phyloP scores from a whole-genome alignment of 1,139 yeast species.

The Zygoascus hellenicus region DNA sequence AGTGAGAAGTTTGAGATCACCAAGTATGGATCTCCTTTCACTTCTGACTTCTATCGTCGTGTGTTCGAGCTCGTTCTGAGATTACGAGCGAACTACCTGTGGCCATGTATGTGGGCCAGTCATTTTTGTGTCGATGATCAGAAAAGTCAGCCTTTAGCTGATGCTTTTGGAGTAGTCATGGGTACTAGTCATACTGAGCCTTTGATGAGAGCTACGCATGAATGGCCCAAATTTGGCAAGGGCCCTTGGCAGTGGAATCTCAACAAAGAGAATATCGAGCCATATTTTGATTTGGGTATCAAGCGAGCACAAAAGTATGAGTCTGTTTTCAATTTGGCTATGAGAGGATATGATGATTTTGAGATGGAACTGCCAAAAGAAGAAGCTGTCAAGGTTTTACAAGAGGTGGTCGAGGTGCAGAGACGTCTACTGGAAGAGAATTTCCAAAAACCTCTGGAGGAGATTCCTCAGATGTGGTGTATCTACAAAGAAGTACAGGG shows the following conservation, averaged over 20 bases:
- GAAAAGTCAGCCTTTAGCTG: slow-evolving; percentile 17
- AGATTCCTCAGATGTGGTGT: slow-evolving; percentile 22
- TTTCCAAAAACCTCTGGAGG: slow-evolving; percentile 12
- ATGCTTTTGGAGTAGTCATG: slow-evolving; percentile 22
- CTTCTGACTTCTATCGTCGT: slow-evolving; percentile 14
- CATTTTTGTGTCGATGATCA: slow-evolving; percentile 20
- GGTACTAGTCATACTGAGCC: slow-evolving; percentile 23
- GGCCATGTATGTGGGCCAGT: slow-evolving; percentile 23
- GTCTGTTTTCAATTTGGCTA: slow-evolving; percentile 15
- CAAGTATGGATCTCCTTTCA: slow-evolving; percentile 18
- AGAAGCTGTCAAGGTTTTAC: slow-evolving; percentile 16
- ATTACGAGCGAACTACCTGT: slow-evolving; percentile 17
- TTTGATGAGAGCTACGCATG: slow-evolving; percentile 19
- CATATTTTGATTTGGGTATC: slow-evolving; percentile 17
- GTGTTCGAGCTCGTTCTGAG: slow-evolving; percentile 21
- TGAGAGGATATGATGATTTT: slow-evolving; percentile 21
- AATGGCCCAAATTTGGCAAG: slow-evolving; percentile 21
- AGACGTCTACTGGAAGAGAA: slow-evolving; percentile 14
- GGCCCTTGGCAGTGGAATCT: slow-evolving; percentile 20
- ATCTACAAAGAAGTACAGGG: slow-evolving; percentile 21
- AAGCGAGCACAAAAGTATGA: slow-evolving; percentile 20
- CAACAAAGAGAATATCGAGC: slow-evolving; percentile 14
- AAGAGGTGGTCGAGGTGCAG: slow-evolving; percentile 16
- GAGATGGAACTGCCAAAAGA: slow-evolving; percentile 17
- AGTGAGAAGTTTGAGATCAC: slow-evolving; percentile 13